A percentile compares a stretch with the other conserved stretches of the same genome.
These are phyloP conservation scores for Scleroderma citrinum DNA, from an alignment of 768 basidiomycete genomes.

Conservation along the genomic window DNA sequence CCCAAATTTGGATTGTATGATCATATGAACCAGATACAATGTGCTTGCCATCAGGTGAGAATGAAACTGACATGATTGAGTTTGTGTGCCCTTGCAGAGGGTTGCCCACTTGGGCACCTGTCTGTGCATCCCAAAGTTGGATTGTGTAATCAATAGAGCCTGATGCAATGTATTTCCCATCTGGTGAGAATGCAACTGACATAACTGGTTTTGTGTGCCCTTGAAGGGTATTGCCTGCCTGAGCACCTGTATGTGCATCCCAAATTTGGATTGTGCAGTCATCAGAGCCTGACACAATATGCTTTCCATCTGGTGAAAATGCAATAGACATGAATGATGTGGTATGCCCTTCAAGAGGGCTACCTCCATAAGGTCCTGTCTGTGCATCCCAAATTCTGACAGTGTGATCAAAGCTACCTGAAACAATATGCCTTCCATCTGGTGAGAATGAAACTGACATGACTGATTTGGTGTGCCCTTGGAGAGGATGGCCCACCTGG, in stretches of 20 bases:
- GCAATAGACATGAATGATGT: not conserved
- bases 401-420: not conserved
- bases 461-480: not conserved
- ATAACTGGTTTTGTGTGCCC: no score
- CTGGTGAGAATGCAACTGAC: no score
- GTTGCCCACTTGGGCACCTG: no score
- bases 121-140: no score
- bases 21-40: no score
- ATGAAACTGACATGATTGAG: no score
- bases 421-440: not conserved
- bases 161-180: no score
- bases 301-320: constrained; percentile 10
- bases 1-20: no score
- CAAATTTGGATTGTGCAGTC: constrained; percentile 19
- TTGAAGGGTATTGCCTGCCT: no score
- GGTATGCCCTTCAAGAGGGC: not conserved
- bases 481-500: not conserved
- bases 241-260: constrained; percentile 11
- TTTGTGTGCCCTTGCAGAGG: no score
- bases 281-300: constrained; percentile 15
- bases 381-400: not conserved
- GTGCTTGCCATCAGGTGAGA: no score
- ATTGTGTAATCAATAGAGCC: no score
- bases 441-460: constrained; percentile 1
- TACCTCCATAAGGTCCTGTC: not conserved